phyloP scores from a whole-genome alignment of 1,284 basidiomycete genomes.

The Quambalaria eucalypti region DNA sequence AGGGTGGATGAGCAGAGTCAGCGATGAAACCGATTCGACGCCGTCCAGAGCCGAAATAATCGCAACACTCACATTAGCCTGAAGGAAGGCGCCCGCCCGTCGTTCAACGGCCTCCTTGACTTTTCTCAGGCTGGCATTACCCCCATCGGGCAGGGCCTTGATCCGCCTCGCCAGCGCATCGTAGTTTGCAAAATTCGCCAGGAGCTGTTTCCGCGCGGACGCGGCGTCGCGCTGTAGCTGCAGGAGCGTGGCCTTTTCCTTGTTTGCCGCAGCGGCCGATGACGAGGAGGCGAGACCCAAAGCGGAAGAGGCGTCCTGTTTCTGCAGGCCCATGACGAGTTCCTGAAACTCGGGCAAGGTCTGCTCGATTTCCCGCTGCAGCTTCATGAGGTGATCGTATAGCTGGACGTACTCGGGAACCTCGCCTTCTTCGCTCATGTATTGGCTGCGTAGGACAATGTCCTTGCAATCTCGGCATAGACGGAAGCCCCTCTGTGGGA shows the following conservation, averaged over 20 bases:
- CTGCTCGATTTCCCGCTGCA: conserved; percentile 70
- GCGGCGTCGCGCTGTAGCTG: conserved; percentile 54
- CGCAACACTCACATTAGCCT: conserved; percentile 71
- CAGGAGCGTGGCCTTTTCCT: conserved; percentile 5
- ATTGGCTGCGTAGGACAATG: conserved; percentile 60
- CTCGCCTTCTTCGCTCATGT: neutral
- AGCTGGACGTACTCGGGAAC: conserved; percentile 34
- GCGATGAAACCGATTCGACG: conserved; percentile 3
- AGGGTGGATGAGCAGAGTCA: neutral
- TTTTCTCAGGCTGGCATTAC: conserved; percentile 58
- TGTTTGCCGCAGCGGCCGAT: neutral
- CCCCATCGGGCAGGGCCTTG: conserved; percentile 55
- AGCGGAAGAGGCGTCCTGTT: conserved; percentile 32
- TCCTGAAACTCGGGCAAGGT: conserved; percentile 65
- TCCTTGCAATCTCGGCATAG: conserved; percentile 73
- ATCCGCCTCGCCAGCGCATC: conserved; percentile 80
- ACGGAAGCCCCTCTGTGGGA: conserved; percentile 47
- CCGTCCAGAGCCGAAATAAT: neutral
- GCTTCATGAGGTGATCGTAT: conserved; percentile 57
- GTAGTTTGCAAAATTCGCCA: conserved; percentile 76
- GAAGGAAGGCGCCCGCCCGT: conserved; percentile 70
- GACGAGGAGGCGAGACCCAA: conserved; percentile 9
- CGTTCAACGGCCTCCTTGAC: conserved; percentile 72
- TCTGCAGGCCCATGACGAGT: conserved; percentile 55
- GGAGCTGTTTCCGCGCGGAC: conserved; percentile 64